Evolutionary conservation across 2,329 filamentous ascomycete genomes (phyloP).

Genomic region (Blastomyces parvus): DNA sequence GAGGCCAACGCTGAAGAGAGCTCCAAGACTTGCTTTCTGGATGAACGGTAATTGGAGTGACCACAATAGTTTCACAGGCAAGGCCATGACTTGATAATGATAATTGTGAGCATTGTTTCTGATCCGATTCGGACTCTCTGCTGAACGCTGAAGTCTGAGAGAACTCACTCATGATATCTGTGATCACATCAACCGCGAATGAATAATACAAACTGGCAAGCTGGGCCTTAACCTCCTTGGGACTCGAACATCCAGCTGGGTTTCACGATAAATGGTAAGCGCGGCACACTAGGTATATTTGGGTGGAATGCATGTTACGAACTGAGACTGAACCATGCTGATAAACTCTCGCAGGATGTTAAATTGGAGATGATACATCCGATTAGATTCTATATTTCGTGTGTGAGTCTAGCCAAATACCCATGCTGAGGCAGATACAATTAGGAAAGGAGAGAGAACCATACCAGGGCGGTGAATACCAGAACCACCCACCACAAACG

Average conservation of each 20-base stretch:
- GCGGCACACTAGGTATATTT: neutral
- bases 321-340: constrained; percentile 28
- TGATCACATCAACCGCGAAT: constrained; percentile 29
- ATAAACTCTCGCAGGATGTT: constrained; percentile 27
- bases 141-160: neutral
- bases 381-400: constrained; percentile 24
- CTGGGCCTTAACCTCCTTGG: constrained; percentile 24
- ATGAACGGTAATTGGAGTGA: constrained; percentile 26
- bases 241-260: constrained; percentile 20
- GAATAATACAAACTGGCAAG: constrained; percentile 30
- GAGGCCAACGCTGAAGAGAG: constrained; percentile 22
- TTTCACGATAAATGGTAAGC: constrained; percentile 4
- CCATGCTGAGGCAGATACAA: neutral
- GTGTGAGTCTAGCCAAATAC: neutral
- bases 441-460: constrained; percentile 9
- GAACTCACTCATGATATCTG: constrained; percentile 28
- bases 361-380: constrained; percentile 31
- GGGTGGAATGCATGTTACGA: neutral
- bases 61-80: constrained; percentile 30
- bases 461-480: constrained; percentile 27
- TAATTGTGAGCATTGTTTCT: neutral
- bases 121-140: neutral
- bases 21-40: constrained; percentile 27
- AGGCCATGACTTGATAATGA: constrained; percentile 27
- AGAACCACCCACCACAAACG: constrained; percentile 31